A percentile compares a stretch with the other conserved stretches of the same genome.
phyloP scores from a whole-genome alignment of 768 basidiomycete genomes.

The Naganishia vishniacii region DNA sequence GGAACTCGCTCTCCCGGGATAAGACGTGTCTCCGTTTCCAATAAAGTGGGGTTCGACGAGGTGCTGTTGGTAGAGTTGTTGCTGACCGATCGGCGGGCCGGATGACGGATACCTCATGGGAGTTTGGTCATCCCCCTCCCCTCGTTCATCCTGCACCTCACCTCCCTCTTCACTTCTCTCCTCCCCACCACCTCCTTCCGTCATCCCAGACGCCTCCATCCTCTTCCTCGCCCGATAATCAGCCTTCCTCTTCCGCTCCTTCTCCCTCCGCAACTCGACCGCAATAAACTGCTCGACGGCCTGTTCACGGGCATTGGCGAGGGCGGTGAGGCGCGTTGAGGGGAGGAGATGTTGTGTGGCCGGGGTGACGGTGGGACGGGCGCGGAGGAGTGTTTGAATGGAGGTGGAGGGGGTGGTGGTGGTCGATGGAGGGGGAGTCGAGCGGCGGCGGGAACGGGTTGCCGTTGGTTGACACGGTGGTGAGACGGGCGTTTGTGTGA shows the following conservation, averaged over 20 bases:
- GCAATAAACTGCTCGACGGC: constrained; percentile 8
- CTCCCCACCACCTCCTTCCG: not conserved
- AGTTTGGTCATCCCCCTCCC: not conserved
- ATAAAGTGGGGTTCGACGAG: not conserved
- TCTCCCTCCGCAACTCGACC: not conserved
- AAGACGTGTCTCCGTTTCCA: not conserved
- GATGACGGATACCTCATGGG: not conserved
- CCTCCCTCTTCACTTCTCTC: not conserved
- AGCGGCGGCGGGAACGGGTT: too few species aligned
- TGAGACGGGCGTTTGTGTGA: too few species aligned
- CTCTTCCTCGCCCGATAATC: constrained; percentile 11
- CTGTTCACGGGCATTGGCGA: not conserved
- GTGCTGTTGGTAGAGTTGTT: constrained; percentile 1
- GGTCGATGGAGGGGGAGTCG: too few species aligned
- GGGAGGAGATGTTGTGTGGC: too few species aligned
- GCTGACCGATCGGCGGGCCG: not conserved
- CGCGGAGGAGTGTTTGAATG: too few species aligned
- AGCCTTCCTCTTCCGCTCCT: constrained; percentile 10
- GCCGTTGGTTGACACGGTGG: too few species aligned
- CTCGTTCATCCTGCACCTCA: not conserved
- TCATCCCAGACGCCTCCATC: not conserved
- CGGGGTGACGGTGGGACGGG: too few species aligned
- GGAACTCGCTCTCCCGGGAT: not conserved
- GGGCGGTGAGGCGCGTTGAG: not conserved
- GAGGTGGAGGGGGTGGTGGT: too few species aligned